Evolutionary conservation across 805 yeast genomes (phyloP).

Genomic region (Wickerhamiella hasegawae): DNA sequence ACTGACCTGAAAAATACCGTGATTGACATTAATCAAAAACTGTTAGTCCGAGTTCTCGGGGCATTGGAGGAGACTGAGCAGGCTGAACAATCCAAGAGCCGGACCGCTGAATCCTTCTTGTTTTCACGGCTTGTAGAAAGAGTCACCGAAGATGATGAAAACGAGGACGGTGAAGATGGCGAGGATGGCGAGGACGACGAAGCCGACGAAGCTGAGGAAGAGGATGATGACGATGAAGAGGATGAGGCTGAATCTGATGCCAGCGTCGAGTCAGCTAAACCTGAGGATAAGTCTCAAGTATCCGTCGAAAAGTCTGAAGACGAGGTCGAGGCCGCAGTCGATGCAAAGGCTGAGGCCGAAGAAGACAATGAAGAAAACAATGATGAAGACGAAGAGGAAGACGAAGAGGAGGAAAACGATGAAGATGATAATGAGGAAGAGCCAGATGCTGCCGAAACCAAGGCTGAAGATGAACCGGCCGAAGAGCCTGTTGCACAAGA

Average conservation of each 20-base stretch:
- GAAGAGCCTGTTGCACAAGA: not conserved
- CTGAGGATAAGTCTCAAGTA: no score
- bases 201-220: slow-evolving; percentile 5
- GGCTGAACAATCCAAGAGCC: no score
- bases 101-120: no score
- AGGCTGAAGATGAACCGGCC: not conserved
- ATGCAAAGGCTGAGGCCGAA: not conserved
- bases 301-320: slow-evolving; percentile 1
- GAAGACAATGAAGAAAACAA: not conserved
- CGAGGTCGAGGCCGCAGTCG: slow-evolving; percentile 1
- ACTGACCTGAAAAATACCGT: no score
- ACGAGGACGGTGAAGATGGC: slow-evolving; percentile 2
- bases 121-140: no score
- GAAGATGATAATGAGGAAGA: not conserved
- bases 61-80: no score
- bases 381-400: not conserved
- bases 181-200: slow-evolving; percentile 4
- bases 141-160: slow-evolving; percentile 4
- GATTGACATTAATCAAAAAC: no score
- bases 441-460: not conserved
- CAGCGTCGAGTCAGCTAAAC: slow-evolving; percentile 4
- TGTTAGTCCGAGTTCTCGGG: no score
- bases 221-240: slow-evolving; percentile 4
- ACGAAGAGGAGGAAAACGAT: slow-evolving; percentile 1
- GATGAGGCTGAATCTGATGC: slow-evolving; percentile 3